phyloP scores from a whole-genome alignment of 2,329 filamentous ascomycete genomes.

The Nannizziopsis arthrosporioides region DNA sequence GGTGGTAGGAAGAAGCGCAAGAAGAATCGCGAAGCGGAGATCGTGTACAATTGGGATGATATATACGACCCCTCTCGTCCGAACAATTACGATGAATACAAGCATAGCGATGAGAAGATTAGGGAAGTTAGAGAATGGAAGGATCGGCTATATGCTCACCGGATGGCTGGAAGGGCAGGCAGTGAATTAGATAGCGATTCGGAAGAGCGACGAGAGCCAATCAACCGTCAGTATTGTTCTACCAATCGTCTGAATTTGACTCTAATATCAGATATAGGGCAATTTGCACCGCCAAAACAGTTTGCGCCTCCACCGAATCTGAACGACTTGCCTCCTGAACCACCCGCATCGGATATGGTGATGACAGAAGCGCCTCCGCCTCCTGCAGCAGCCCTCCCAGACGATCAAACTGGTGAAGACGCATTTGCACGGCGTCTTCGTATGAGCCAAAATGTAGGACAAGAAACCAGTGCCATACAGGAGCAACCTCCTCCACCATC shows the following conservation, averaged over 20 bases:
- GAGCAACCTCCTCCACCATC: slow-evolving; percentile 19
- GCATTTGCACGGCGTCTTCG: slow-evolving; percentile 54
- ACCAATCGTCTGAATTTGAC: slow-evolving; percentile 12
- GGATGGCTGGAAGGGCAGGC: slow-evolving; percentile 38
- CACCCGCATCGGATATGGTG: slow-evolving; percentile 11
- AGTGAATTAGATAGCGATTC: slow-evolving; percentile 41
- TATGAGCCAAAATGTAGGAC: slow-evolving; percentile 37
- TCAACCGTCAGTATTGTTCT: slow-evolving; percentile 34
- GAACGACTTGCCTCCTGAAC: slow-evolving; percentile 27
- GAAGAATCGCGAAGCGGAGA: slow-evolving; percentile 55
- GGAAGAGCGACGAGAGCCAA: slow-evolving; percentile 33
- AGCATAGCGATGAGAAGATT: slow-evolving; percentile 71
- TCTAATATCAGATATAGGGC: slow-evolving; percentile 25
- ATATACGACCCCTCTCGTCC: slow-evolving; percentile 76
- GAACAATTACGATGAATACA: slow-evolving; percentile 74
- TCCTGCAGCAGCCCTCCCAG: slow-evolving; percentile 38
- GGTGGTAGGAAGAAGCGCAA: slow-evolving; percentile 69
- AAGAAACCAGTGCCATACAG: slow-evolving; percentile 11
- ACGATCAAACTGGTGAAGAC: slow-evolving; percentile 57
- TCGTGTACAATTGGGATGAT: slow-evolving; percentile 71
- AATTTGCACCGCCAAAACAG: slow-evolving; percentile 41
- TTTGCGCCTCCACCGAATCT: slow-evolving; percentile 43
- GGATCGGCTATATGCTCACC: slow-evolving; percentile 62
- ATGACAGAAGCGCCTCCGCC: slow-evolving; percentile 20
- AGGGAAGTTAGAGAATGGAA: slow-evolving; percentile 78